These are phyloP conservation scores for Silybum marianum DNA, from an alignment of 129 eudicot genomes.

Conservation along the genomic window DNA sequence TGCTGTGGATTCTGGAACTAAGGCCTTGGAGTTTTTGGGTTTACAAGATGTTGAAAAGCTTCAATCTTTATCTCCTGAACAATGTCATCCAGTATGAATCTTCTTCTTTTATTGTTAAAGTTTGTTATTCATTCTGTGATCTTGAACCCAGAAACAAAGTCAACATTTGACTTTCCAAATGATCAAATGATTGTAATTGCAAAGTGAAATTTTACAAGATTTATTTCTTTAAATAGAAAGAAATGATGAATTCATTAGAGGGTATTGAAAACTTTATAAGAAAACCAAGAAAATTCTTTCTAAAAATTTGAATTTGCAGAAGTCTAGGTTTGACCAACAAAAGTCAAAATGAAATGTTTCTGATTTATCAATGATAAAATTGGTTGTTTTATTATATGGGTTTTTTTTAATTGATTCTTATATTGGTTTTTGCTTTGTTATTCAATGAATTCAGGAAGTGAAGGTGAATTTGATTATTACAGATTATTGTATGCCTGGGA, in stretches of 20 bases:
- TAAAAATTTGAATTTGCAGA: neutral
- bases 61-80: conserved; percentile 33
- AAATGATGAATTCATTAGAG: neutral
- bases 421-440: conserved; percentile 13
- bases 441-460: conserved; percentile 38
- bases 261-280: neutral
- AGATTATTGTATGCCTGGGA: conserved; percentile 83
- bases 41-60: conserved; percentile 49
- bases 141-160: conserved; percentile 15
- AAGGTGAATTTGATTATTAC: conserved; percentile 74
- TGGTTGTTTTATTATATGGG: neutral
- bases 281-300: neutral
- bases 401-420: neutral
- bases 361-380: neutral
- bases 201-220: conserved; percentile 6
- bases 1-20: conserved; percentile 75
- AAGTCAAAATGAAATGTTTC: conserved; percentile 1
- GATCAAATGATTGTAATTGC: neutral
- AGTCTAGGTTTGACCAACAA: conserved; percentile 11
- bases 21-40: conserved; percentile 73
- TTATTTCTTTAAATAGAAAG: neutral
- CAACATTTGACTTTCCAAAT: conserved; percentile 8
- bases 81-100: conserved; percentile 41
- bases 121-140: neutral
- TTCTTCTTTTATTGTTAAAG: conserved; percentile 9